Evolutionary conservation across 495 filamentous ascomycete species (phyloP).

Genomic region (Xylaria nigripes): DNA sequence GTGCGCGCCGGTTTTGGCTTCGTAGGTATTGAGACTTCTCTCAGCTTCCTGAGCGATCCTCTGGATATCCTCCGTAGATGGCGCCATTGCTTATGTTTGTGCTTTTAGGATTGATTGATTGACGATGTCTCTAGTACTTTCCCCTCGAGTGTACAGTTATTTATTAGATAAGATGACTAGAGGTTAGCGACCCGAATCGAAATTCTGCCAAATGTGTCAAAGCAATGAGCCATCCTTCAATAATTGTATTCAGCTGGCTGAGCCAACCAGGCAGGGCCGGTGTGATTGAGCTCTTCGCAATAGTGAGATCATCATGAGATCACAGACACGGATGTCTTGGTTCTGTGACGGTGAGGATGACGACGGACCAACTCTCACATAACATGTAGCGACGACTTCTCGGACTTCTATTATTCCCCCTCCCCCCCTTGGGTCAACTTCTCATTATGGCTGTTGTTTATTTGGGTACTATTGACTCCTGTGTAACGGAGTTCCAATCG

Average conservation of each 20-base stretch:
- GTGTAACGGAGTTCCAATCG: no score
- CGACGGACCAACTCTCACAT: not conserved
- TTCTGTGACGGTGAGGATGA: not conserved
- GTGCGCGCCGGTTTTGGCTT: slow-evolving; percentile 32
- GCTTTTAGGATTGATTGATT: not conserved
- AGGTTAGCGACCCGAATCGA: no score
- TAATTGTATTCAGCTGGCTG: not conserved
- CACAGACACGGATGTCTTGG: slow-evolving; percentile 16
- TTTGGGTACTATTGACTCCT: no score
- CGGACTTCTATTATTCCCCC: not conserved
- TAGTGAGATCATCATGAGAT: slow-evolving; percentile 25
- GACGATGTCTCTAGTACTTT: not conserved
- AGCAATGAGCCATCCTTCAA: no score
- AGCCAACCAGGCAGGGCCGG: not conserved
- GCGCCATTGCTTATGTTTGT: slow-evolving; percentile 11
- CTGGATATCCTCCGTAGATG: slow-evolving; percentile 13
- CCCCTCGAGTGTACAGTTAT: no score
- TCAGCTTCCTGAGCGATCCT: slow-evolving; percentile 40
- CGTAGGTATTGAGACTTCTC: slow-evolving; percentile 39
- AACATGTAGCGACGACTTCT: not conserved
- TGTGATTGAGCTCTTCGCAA: slow-evolving; percentile 10
- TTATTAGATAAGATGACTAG: no score
- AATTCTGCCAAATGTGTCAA: no score
- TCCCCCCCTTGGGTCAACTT: no score
- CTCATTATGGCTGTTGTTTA: no score